Conservation (phyloP, 106 monocot species). For the Alisma plantagoaquatica region DNA sequence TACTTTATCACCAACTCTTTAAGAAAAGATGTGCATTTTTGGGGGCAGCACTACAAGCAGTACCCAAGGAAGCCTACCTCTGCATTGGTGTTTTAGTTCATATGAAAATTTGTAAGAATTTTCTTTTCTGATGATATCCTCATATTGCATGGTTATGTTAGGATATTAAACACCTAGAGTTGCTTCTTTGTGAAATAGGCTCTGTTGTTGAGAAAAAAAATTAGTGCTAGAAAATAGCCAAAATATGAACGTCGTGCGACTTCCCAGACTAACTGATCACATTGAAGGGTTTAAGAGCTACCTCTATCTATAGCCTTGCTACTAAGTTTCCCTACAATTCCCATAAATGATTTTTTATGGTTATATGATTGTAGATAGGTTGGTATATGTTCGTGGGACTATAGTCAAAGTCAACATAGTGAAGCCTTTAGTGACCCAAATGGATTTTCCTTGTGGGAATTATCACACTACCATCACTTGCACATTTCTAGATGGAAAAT, state of each 20-base stretch:
- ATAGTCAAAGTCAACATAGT: conserved; percentile 89
- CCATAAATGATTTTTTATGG: background rate
- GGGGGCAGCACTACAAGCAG: conserved; percentile 30
- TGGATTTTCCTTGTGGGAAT: conserved; percentile 69
- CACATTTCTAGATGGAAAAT: conserved; percentile 81
- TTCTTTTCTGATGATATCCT: no score
- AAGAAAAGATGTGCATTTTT: conserved; percentile 55
- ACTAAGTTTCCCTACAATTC: background rate
- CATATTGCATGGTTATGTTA: no score
- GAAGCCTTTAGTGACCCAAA: conserved; percentile 61
- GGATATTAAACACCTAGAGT: no score
- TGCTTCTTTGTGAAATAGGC: no score
- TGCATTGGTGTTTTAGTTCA: conserved; percentile 87
- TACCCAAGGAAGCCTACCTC: conserved; percentile 73
- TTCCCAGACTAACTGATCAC: conserved; percentile 54
- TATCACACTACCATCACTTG: conserved; percentile 41
- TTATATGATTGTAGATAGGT: conserved; percentile 37
- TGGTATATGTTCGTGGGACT: conserved; percentile 81
- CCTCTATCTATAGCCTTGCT: conserved; percentile 60
- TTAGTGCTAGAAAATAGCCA: conserved; percentile 28
- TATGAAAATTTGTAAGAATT: conserved; percentile 26
- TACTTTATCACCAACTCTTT: conserved; percentile 57
- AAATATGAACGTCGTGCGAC: conserved; percentile 78
- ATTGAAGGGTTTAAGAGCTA: conserved; percentile 85
- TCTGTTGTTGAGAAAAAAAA: conserved; percentile 26